phyloP scores from a whole-genome alignment of 106 monocot genomes.

The Alisma plantagoaquatica region DNA sequence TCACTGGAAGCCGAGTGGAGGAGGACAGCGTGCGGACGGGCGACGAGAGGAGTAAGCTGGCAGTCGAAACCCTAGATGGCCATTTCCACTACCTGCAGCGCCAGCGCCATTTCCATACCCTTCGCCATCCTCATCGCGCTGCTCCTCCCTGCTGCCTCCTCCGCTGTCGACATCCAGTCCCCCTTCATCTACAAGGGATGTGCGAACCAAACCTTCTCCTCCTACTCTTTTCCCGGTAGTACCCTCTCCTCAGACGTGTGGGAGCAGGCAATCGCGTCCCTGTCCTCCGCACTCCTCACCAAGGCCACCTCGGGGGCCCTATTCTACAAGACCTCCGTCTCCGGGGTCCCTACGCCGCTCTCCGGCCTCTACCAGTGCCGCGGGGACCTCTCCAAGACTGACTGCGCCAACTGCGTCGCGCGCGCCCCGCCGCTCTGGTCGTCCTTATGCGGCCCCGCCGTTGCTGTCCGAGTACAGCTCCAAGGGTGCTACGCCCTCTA shows the following conservation, averaged over 20 bases:
- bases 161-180: conserved; percentile 6
- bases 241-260: too few relatives aligned
- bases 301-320: conserved; percentile 2
- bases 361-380: conserved; percentile 77
- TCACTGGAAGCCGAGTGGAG: too few relatives aligned
- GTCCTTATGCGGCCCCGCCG: conserved; percentile 35
- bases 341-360: conserved; percentile 20
- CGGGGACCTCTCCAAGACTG: conserved; percentile 47
- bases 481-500: conserved; percentile 71
- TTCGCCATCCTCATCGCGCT: background rate
- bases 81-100: too few relatives aligned
- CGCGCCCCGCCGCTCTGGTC: conserved; percentile 36
- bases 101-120: background rate
- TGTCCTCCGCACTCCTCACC: conserved; percentile 12
- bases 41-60: too few relatives aligned
- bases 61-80: too few relatives aligned
- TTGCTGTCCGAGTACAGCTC: conserved; percentile 69
- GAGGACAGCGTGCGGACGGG: too few relatives aligned
- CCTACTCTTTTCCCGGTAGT: too few relatives aligned
- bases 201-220: conserved; percentile 13
- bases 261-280: conserved; percentile 2
- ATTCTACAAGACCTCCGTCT: conserved; percentile 20
- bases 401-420: conserved; percentile 53
- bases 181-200: conserved; percentile 14
- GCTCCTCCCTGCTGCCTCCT: background rate